phyloP scores from a whole-genome alignment of 1,139 yeast species.

The Ashbya aceris region DNA sequence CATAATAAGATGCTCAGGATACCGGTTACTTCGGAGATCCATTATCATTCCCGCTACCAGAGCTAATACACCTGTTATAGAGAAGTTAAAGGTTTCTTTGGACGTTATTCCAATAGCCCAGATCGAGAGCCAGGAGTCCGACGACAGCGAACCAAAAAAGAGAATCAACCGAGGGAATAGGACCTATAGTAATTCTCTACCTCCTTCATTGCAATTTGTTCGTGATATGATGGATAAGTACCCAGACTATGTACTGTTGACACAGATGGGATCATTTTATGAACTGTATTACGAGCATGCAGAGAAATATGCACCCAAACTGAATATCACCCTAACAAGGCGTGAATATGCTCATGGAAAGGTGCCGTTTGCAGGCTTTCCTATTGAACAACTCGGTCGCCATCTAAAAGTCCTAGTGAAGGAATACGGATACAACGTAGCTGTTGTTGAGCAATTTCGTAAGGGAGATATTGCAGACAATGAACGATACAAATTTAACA shows the following conservation, averaged over 20 bases:
- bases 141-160: not conserved
- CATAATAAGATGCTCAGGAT: too few relatives aligned
- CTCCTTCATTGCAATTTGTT: constrained; percentile 28
- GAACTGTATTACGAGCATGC: constrained; percentile 90
- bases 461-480: constrained; percentile 17
- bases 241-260: constrained; percentile 65
- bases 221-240: constrained; percentile 40
- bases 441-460: constrained; percentile 62
- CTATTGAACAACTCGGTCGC: constrained; percentile 58
- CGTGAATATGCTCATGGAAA: constrained; percentile 38
- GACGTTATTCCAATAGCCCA: not conserved
- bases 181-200: constrained; percentile 12
- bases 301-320: constrained; percentile 53
- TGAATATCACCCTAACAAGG: constrained; percentile 55
- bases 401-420: constrained; percentile 67
- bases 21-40: too few relatives aligned
- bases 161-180: constrained; percentile 2
- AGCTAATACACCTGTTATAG: not conserved
- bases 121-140: constrained; percentile 2
- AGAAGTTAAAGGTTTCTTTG: constrained; percentile 3
- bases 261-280: constrained; percentile 87
- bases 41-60: too few relatives aligned
- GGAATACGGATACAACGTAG: constrained; percentile 61
- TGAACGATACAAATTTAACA: constrained; percentile 38
- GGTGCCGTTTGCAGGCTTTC: constrained; percentile 90